Evolutionary conservation across 495 filamentous ascomycete genomes (phyloP), one percentile per base, ranked within the genome.

Genomic region (Penicillium simplicissimum): DNA sequence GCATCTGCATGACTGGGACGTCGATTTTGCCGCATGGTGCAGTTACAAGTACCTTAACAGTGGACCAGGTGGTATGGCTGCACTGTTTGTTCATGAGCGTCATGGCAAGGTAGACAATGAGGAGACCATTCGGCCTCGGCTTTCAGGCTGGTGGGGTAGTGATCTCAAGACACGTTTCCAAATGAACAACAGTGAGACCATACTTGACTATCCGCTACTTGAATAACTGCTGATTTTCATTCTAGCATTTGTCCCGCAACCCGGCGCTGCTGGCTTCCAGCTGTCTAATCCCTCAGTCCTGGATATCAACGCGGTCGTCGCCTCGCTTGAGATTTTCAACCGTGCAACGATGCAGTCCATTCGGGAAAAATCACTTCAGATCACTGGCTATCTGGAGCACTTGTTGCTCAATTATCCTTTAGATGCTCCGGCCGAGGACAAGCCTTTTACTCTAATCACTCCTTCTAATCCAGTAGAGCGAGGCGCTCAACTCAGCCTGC

Each of bases 1-100:
- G 14, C 75, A 80, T 23, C 83, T 98, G 25, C 91, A 96, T 72
- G 89, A 91, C 68, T 98, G 96, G 96, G 84, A 93, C 56, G 93
- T 97, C 31, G 95, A 98, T 74, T 96, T 96, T 59, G 93, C 95
- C 4, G 90, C 82, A n/a, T 98, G 95, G 95, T 98, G 95, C 74
- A 90, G 83, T 52, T 98, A 98, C 80, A 98, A 98, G 76, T 98
- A 98, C 71, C 82, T 98, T 59, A 97, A 97, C 70, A 84, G 85
- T 54, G 96, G 96, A 0, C 94, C 95, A 1, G 95, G 95, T 34
- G 85, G 85, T 31, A 96, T 96, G 67, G 93, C 85, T 19, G 92
- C 90, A 7, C 71, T 93, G 21, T 98, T 97, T 65, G 91, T 98
- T 21, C 92, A 98, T 71, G 84, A 89, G 48, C 82, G 80, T 51